These are phyloP conservation scores for Mollisiaceae sp. DNA, from an alignment of 2,329 filamentous ascomycete species.

Conservation along the genomic window DNA sequence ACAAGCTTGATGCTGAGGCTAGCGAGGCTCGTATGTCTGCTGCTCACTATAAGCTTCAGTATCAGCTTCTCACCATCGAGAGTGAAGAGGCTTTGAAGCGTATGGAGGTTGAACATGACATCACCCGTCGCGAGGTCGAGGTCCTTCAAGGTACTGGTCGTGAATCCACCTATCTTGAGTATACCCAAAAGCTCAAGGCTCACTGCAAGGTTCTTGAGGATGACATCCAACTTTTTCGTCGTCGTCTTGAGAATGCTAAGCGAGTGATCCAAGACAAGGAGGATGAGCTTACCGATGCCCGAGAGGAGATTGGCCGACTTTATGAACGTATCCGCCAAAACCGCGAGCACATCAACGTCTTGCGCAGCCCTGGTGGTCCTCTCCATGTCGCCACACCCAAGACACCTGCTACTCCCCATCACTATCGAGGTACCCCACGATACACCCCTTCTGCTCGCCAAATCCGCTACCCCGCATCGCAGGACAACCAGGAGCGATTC, in stretches of 20 bases:
- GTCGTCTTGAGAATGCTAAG: slow-evolving; percentile 74
- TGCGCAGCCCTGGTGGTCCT: slow-evolving; percentile 75
- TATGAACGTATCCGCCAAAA: slow-evolving; percentile 88
- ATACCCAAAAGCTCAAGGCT: slow-evolving; percentile 66
- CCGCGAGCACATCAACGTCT: slow-evolving; percentile 80
- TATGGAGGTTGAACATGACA: slow-evolving; percentile 88
- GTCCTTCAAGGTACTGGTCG: slow-evolving; percentile 76
- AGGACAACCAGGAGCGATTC: slow-evolving; percentile 70
- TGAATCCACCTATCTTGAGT: slow-evolving; percentile 60
- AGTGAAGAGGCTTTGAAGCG: slow-evolving; percentile 84
- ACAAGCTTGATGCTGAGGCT: slow-evolving; percentile 53
- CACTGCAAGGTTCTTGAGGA: slow-evolving; percentile 70
- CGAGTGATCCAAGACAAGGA: slow-evolving; percentile 79
- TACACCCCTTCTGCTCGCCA: slow-evolving; percentile 53
- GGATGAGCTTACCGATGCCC: slow-evolving; percentile 70
- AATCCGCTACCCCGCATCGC: slow-evolving; percentile 49
- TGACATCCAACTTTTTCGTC: slow-evolving; percentile 67
- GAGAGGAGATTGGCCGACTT: slow-evolving; percentile 77
- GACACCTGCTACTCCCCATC: slow-evolving; percentile 48
- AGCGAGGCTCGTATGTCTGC: slow-evolving; percentile 79
- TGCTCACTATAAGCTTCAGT: slow-evolving; percentile 89
- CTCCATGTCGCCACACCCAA: slow-evolving; percentile 68
- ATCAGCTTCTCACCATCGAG: slow-evolving; percentile 82
- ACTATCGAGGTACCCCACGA: slow-evolving; percentile 53
- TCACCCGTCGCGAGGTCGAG: slow-evolving; percentile 87